Evolutionary conservation across 805 yeast species (phyloP), one percentile per base, ranked within the genome.

Genomic region (Ogataea nitratoaversa): DNA sequence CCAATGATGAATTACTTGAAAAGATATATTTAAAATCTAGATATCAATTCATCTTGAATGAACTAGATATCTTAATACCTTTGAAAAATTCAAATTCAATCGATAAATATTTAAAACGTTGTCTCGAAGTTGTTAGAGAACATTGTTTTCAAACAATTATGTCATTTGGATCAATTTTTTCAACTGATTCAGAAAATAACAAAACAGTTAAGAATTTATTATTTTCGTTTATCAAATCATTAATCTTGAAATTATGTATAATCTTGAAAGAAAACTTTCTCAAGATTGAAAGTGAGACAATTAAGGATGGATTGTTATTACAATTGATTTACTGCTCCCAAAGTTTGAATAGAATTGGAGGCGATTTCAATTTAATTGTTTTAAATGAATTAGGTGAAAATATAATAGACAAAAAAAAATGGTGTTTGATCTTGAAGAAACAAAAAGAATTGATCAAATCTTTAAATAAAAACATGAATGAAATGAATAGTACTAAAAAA

Each of bases 301-400:
- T 65, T 36, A 71, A 70, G 24, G 84, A 84, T 41, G 84, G 91
- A 1, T 66, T 89, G 18, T 75, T 90, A 48, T 64, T 91, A 25
- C 99, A 91, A 62, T 63, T 90, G 29, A 79, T 87, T 1, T 91
- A 90, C 63, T 86, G 96, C 49, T 83, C 95, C n/a, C 88, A 84
- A 56, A 82, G 95, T 28, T 67, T 91, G 38, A 80, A 84, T 1
- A 68, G 89, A 46, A 76, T 78, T 17, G 82, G 85, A 12, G 78
- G 77, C 3, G 86, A 84, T 50, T 85, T 86, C 57, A 82, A 85
- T 63, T 60, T 69, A 23, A 48, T 74, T n/a, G 60, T 79, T 37
- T 56, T 72, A 1, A 59, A 67, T 43, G 67, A 67, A 31, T 51
- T 77, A 12, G 33, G 49, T 1, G 56, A 50, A 19, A 38, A 9